These are phyloP conservation scores for Aureococcus anophagefferens DNA, from an alignment of 108 stramenopile species.

Conservation along the genomic window DNA sequence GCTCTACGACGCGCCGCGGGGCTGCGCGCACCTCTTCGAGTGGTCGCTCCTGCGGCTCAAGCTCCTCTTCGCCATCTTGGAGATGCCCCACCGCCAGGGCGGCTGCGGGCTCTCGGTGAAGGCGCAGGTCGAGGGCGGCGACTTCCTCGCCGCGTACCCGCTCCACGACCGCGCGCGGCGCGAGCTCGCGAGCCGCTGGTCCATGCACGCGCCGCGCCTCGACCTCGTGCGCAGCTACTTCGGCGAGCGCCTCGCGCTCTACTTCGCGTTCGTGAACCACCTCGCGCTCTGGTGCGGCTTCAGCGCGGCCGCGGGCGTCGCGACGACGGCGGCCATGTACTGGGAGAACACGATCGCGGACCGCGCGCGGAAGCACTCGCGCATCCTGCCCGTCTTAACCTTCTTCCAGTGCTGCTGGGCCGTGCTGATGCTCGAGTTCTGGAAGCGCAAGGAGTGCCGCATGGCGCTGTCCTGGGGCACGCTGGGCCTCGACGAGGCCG, in stretches of 20 bases:
- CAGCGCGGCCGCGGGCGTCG: slow-evolving; percentile 1
- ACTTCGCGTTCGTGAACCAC: slow-evolving; percentile 11
- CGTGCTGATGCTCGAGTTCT: slow-evolving; percentile 14
- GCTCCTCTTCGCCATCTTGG: background rate
- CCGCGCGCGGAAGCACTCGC: too few relatives aligned
- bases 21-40: background rate
- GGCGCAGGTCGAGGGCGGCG: too few relatives aligned
- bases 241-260: slow-evolving; percentile 11
- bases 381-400: background rate
- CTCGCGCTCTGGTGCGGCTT: background rate
- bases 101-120: too few relatives aligned
- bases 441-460: slow-evolving; percentile 7
- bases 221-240: slow-evolving; percentile 5
- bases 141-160: too few relatives aligned
- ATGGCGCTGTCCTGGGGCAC: slow-evolving; percentile 14
- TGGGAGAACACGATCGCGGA: too few relatives aligned
- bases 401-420: slow-evolving; percentile 7
- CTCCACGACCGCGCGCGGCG: too few relatives aligned
- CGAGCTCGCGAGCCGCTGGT: background rate
- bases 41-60: background rate
- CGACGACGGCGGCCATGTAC: background rate
- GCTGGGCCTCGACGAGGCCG: slow-evolving; percentile 1
- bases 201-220: too few relatives aligned
- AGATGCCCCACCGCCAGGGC: too few relatives aligned
- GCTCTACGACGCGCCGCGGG: background rate